Evolutionary conservation across 2,329 filamentous ascomycete genomes (phyloP), one percentile per base, ranked within the genome.

Genomic region (Purpureocillium takamizusanense): DNA sequence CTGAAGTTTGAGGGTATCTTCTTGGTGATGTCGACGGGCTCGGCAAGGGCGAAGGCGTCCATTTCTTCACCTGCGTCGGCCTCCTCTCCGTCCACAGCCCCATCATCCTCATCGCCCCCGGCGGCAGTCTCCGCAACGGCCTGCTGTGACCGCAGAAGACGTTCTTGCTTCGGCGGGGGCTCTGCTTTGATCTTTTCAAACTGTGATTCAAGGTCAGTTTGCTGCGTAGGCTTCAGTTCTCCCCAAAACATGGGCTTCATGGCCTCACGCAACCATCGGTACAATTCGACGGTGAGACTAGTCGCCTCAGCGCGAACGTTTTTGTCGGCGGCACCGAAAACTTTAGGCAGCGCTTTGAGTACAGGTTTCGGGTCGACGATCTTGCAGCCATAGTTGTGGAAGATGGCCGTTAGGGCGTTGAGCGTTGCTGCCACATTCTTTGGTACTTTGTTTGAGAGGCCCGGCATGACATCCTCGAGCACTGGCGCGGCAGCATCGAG

Each of bases 181-280:
- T 97, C 90, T 27, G 86, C 76, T 59, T 95, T 95, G 55, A 95
- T 76, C 51, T 86, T 88, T 53, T 97, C 92, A 46, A 98, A 98
- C 36, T 94, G 76, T 30, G 89, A 85, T 55, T 98, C 94, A 40
- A 98, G 67, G 55, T 98, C 94, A 44, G 82, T 79, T 60, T 98
- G 92, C 56, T 98, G 92, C 1, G 94, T 90, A 1, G 90, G 84
- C 59, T 98, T 98, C 44, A 98, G 63, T 42, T 98, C 92, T 33
- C 76, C 79, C 89, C 92, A 98, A 59, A 98, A 97, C 62, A 97
- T 83, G 29, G 90, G 87, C 59, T 98, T 98, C 81, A 98, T 95
- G 10, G 90, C 90, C 47, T 98, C 92, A 49, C 90, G 84, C 27
- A 98, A 71, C 92, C 94, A 98, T 61, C 92, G 74, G 62, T 98